A percentile compares a stretch with the other conserved stretches of the same genome.
These are phyloP conservation scores for Cupressus sempervirens DNA, from an alignment of 75 land plant genomes.

Conservation along the genomic window DNA sequence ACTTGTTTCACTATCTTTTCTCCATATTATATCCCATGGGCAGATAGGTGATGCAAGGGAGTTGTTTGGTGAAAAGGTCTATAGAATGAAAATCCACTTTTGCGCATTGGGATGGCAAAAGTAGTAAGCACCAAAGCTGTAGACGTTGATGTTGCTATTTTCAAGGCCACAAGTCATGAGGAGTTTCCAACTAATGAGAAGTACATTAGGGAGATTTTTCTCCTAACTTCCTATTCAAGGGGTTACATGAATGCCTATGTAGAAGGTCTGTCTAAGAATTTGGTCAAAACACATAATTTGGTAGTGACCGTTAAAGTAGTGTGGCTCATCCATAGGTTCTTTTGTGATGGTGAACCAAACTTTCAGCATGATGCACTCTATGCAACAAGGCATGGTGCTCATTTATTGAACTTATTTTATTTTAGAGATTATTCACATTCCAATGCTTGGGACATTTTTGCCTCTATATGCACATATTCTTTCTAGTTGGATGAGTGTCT, in stretches of 20 bases:
- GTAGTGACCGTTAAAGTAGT: constrained; percentile 78
- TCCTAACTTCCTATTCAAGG: constrained; percentile 45
- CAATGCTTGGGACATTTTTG: constrained; percentile 83
- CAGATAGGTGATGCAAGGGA: too few species aligned
- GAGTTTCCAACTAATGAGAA: constrained; percentile 36
- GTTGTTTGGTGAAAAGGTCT: too few species aligned
- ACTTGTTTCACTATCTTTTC: too few species aligned
- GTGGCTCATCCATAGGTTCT: constrained; percentile 67
- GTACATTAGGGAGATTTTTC: constrained; percentile 34
- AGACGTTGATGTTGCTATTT: constrained; percentile 71
- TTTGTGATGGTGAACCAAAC: constrained; percentile 52
- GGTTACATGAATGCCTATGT: constrained; percentile 61
- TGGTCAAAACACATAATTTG: constrained; percentile 88
- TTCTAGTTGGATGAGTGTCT: constrained; percentile 76
- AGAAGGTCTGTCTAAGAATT: constrained; percentile 47
- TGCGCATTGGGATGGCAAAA: constrained; percentile 73
- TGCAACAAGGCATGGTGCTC: constrained; percentile 62
- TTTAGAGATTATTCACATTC: constrained; percentile 86
- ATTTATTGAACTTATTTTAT: constrained; percentile 67
- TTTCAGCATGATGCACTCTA: constrained; percentile 60
- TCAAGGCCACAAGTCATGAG: constrained; percentile 52
- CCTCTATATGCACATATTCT: constrained; percentile 77
- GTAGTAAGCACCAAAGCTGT: constrained; percentile 77
- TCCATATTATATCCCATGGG: too few species aligned
- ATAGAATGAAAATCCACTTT: too few species aligned